A percentile compares a stretch with the other conserved stretches of the same genome.
phyloP scores from a whole-genome alignment of 805 yeast species.

The Candida patagonica region DNA sequence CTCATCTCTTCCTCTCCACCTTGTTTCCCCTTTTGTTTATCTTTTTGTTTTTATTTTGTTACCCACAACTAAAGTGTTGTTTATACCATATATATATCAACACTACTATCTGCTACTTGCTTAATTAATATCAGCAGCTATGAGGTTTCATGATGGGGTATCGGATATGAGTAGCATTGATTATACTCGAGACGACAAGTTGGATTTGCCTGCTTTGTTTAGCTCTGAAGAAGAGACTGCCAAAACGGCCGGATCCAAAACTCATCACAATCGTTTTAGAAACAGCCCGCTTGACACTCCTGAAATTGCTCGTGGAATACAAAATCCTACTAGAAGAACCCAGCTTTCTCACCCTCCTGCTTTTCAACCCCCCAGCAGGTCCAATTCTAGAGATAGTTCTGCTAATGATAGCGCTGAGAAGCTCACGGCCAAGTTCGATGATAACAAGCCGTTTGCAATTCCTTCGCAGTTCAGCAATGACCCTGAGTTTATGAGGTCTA shows the following conservation, averaged over 20 bases:
- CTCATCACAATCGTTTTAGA: not conserved
- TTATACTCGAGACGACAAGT: not conserved
- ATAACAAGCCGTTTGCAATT: slow-evolving; percentile 3
- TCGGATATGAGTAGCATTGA: slow-evolving; percentile 1
- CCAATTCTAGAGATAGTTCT: not conserved
- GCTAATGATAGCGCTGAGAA: slow-evolving; percentile 2
- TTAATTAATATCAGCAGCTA: slow-evolving; percentile 1
- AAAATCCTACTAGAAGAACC: not conserved
- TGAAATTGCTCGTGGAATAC: slow-evolving; percentile 1
- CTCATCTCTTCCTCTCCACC: no score
- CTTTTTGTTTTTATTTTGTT: not conserved
- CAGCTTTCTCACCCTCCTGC: not conserved
- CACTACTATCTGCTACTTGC: not conserved
- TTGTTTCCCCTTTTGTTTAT: slow-evolving; percentile 2
- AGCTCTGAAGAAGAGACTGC: not conserved
- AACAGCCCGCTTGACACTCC: not conserved
- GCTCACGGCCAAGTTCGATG: not conserved
- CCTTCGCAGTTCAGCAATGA: slow-evolving; percentile 1
- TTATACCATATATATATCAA: no score
- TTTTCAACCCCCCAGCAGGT: not conserved
- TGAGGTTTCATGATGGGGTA: slow-evolving; percentile 1
- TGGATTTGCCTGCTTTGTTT: slow-evolving; percentile 2
- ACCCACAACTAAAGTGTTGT: not conserved
- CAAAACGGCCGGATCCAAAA: not conserved
- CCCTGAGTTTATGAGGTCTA: slow-evolving; percentile 5